Conservation (phyloP, 1,284 basidiomycete species). For the Rhodofomes roseus region DNA sequence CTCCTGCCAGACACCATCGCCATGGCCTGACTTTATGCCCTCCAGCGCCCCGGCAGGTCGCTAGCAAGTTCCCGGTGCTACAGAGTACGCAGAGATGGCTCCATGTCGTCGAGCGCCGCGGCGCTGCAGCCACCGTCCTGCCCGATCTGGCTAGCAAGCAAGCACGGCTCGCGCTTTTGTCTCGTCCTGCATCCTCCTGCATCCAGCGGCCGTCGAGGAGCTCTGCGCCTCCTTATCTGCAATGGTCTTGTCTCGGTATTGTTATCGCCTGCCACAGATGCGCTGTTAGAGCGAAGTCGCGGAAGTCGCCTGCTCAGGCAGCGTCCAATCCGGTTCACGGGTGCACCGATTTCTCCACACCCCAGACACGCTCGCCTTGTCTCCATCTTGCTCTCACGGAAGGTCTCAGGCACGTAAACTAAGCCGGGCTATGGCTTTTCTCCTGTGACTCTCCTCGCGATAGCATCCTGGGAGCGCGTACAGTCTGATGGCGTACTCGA, state of each 20-base stretch:
- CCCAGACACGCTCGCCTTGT: neutral
- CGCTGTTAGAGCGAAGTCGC: neutral
- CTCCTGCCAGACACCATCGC: neutral
- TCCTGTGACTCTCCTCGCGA: too few species aligned
- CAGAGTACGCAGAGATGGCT: neutral
- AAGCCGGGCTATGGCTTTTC: neutral
- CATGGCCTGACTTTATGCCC: neutral
- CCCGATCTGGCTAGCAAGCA: neutral
- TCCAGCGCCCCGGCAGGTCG: neutral
- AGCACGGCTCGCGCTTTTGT: neutral
- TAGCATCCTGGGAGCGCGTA: neutral
- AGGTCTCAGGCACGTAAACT: neutral
- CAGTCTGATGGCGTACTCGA: too few species aligned
- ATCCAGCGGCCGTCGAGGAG: neutral
- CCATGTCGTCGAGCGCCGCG: neutral
- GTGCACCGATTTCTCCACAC: neutral
- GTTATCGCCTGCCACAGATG: neutral
- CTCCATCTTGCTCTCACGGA: neutral
- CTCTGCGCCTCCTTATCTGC: neutral
- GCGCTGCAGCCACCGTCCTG: neutral
- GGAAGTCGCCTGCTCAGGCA: neutral
- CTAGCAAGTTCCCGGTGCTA: neutral
- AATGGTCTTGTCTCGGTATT: neutral
- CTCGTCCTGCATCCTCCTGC: neutral
- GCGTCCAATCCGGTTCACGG: neutral